Percentiles rank a stretch among this genome's conserved stretches.
phyloP scores from a whole-genome alignment of 225 moss, liverwort and hornwort genomes.

The Sphagnum tenellum region DNA sequence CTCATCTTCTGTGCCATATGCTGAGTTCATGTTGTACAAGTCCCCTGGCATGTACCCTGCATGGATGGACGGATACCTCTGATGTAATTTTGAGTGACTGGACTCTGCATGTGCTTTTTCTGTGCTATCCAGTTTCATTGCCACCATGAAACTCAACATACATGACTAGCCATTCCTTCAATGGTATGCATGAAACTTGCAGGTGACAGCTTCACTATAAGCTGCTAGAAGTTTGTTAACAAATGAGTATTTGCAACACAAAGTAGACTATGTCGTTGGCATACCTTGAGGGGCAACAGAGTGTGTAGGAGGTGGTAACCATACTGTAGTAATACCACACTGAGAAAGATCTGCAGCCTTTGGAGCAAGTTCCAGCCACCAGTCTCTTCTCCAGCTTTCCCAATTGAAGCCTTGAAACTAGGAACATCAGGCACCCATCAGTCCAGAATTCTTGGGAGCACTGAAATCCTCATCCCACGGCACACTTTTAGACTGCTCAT shows the following conservation, averaged over 20 bases:
- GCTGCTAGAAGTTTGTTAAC: no score
- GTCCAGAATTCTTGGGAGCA: no score
- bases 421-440: not conserved
- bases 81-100: not conserved
- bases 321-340: conserved; percentile 76
- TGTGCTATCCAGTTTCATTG: not conserved
- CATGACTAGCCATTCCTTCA: no score
- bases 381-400: conserved; percentile 81
- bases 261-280: not conserved
- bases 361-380: conserved; percentile 73
- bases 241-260: no score
- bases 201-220: no score
- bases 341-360: conserved; percentile 69
- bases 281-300: conserved; percentile 84
- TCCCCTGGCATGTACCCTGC: conserved; percentile 93
- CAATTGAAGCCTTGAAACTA: conserved; percentile 95
- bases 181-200: no score
- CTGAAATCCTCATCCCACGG: no score
- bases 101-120: not conserved
- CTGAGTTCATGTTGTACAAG: conserved; percentile 75
- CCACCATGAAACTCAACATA: not conserved
- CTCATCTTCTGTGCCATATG: conserved; percentile 76
- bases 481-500: no score
- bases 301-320: conserved; percentile 79
- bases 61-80: conserved; percentile 18